A percentile compares a stretch with the other conserved stretches of the same genome.
These are phyloP conservation scores for Balakata baccata DNA, from an alignment of 345 rosid species.

Conservation along the genomic window DNA sequence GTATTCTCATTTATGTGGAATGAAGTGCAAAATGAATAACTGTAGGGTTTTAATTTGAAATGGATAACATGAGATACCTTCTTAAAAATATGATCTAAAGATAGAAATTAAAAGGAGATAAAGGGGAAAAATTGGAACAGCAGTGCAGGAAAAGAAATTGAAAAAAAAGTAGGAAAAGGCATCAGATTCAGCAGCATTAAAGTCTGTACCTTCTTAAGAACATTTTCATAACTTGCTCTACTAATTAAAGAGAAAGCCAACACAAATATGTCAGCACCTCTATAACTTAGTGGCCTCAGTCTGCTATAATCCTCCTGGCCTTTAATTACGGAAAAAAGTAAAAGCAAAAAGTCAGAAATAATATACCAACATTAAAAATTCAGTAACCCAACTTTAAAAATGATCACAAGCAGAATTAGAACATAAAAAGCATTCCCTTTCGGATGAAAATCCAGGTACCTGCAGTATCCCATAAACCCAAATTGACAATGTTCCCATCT, in stretches of 20 bases:
- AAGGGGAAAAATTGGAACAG: neutral
- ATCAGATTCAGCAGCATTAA: conserved; percentile 10
- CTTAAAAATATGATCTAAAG: conserved; percentile 17
- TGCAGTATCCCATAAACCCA: conserved; percentile 99
- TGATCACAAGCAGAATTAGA: neutral
- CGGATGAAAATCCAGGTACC: conserved; percentile 42
- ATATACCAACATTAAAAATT: no score
- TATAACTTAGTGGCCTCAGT: conserved; percentile 92
- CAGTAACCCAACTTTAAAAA: no score
- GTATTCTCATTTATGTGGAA: neutral
- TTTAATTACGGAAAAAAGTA: conserved; percentile 28
- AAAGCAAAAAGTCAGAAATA: neutral
- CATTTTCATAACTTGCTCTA: conserved; percentile 94
- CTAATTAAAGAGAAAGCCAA: conserved; percentile 90
- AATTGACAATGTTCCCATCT: conserved; percentile 84
- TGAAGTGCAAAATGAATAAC: conserved; percentile 1
- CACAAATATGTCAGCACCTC: conserved; percentile 93
- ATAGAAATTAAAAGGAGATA: neutral
- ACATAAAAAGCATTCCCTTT: neutral
- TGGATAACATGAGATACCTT: conserved; percentile 16
- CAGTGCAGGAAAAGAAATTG: neutral
- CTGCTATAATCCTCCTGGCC: conserved; percentile 99
- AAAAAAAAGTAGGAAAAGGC: neutral
- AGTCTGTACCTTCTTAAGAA: conserved; percentile 77
- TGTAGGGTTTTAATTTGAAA: conserved; percentile 20